Evolutionary conservation across 495 filamentous ascomycete genomes (phyloP), one percentile per base, ranked within the genome.

Genomic region (Penicillium coffeae): DNA sequence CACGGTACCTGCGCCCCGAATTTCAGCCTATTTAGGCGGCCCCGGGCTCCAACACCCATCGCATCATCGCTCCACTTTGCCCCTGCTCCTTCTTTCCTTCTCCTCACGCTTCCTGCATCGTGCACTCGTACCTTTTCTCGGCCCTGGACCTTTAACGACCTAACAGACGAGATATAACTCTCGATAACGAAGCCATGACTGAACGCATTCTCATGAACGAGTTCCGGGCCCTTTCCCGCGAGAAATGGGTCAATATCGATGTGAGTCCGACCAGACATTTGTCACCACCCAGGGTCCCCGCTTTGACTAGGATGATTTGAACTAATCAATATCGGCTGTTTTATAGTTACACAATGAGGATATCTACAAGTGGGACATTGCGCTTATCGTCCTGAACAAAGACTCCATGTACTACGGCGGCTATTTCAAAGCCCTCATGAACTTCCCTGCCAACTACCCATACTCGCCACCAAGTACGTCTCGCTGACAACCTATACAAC

Each of bases 211-310:
- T 98, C 25, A 89, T 93, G 87, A 84, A 83, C 46, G 93, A 97
- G 76, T 87, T 86, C 77, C 89, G 89, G 67, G 71, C 79, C 13
- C 78, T 96, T 7, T 75, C 80, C 9, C 84, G 89, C 59, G 92
- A 97, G 75, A 86, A 87, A 56, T 98, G 93, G 93, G 89, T 94
- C 21, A 80, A 95, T 59, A 86, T 96, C 55, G 83, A 90, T 72
- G 87, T 88, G 65, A 54, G 80, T 66, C 18, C 21, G 16, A 8
- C 25, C 38, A 18, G 9, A 5, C 7, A n/a, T 19, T 3, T 21
- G 9, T 12, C 9, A 27, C 12, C 25, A 10, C 25, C 4, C 4
- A 30, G 25, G 25, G 25, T 30, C 25, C 25, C 25, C 25, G 25
- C 25, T 10, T 30, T 30, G 12, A 8, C 14, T 25, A 16, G 34